phyloP scores from a whole-genome alignment of 1,284 basidiomycete genomes.

The Marasmius fiardii region DNA sequence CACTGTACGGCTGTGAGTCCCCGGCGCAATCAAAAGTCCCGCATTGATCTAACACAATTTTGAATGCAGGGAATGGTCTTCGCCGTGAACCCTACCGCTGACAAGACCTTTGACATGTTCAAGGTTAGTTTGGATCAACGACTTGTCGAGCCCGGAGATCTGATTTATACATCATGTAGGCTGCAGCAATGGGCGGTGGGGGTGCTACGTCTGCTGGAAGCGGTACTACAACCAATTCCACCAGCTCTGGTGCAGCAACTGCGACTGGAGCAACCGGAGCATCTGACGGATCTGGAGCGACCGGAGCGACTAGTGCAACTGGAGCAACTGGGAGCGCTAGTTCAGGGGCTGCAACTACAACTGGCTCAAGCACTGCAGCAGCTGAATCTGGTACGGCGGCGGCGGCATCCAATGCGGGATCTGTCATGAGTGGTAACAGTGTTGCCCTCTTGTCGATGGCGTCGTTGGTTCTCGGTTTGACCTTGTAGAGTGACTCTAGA shows the following conservation, averaged over 20 bases:
- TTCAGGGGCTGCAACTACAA: slow-evolving; percentile 16
- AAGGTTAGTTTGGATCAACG: slow-evolving; percentile 25
- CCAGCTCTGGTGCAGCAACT: slow-evolving; percentile 8
- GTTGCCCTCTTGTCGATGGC: slow-evolving; percentile 28
- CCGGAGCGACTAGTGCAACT: slow-evolving; percentile 1
- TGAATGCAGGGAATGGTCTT: slow-evolving; percentile 54
- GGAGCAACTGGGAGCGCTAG: slow-evolving; percentile 15
- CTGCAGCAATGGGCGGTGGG: slow-evolving; percentile 28
- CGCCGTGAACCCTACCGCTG: slow-evolving; percentile 43
- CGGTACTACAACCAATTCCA: slow-evolving; percentile 5
- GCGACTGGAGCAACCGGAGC: slow-evolving; percentile 16
- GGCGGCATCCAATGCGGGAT: slow-evolving; percentile 17
- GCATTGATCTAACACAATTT: background rate
- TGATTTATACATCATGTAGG: slow-evolving; percentile 27
- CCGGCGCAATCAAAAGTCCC: background rate
- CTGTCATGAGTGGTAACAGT: slow-evolving; percentile 21
- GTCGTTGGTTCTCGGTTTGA: slow-evolving; percentile 32
- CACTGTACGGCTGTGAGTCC: background rate
- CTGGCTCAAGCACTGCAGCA: too few species aligned
- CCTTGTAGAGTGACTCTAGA: slow-evolving; percentile 20
- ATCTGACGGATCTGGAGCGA: too few species aligned
- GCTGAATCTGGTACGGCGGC: too few species aligned
- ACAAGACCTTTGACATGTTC: slow-evolving; percentile 43
- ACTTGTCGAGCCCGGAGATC: background rate
- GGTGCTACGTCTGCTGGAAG: slow-evolving; percentile 16